phyloP scores from a whole-genome alignment of 257 asterid species.

The Capsicum chinense region DNA sequence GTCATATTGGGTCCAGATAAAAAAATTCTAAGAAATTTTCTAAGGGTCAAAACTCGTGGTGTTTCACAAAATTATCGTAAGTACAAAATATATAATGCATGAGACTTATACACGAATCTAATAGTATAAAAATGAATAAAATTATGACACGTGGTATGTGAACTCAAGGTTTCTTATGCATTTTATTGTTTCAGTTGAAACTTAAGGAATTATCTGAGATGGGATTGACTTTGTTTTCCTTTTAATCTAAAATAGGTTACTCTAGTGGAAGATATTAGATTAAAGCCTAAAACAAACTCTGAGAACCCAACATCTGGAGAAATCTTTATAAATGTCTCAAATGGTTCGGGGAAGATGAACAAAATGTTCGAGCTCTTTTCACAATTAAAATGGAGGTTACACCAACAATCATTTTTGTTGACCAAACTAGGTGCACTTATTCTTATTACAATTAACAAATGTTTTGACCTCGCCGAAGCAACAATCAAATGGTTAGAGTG shows the following conservation, averaged over 20 bases:
- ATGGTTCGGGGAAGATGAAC: constrained; percentile 99
- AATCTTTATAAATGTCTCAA: constrained; percentile 92
- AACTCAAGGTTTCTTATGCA: constrained; percentile 63
- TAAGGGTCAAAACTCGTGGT: no score
- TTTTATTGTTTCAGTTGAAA: constrained; percentile 25
- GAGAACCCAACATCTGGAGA: constrained; percentile 67
- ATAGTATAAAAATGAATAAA: neutral
- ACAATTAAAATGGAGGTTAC: constrained; percentile 93
- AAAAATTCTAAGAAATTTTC: no score
- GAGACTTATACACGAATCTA: no score
- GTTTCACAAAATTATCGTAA: no score
- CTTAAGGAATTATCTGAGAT: neutral
- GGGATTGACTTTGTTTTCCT: constrained; percentile 17
- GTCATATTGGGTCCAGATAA: no score
- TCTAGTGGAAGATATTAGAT: constrained; percentile 42
- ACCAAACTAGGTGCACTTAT: constrained; percentile 89
- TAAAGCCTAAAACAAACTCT: constrained; percentile 60
- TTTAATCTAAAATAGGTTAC: constrained; percentile 46
- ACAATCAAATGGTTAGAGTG: constrained; percentile 96
- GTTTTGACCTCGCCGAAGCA: constrained; percentile 98
- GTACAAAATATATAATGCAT: no score
- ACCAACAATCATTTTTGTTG: constrained; percentile 87
- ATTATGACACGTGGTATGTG: constrained; percentile 14
- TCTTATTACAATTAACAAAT: constrained; percentile 96
- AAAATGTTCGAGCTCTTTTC: constrained; percentile 94